Percentiles rank a stretch among this genome's conserved stretches.
These are phyloP conservation scores for apple (Malus domestica) DNA, from an alignment of 306 rosid genomes.

Conservation along the genomic window ASM211411v1 NC_041790.1:13216001-13216500, in stretches of 20 bases:
- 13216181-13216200: background rate
- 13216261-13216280: background rate
- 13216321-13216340: background rate
- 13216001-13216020: no score
- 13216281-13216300: background rate
- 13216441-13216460: background rate
- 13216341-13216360: background rate
- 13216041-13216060: no score
- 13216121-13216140: no score
- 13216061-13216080: no score
- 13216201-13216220: background rate
- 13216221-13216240: background rate
- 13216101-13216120: no score
- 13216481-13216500: background rate
- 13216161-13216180: no score
- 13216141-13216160: no score
- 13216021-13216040: no score
- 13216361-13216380: background rate
- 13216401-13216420: background rate
- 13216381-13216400: background rate
- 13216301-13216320: background rate
- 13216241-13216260: background rate
- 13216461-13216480: conserved; percentile 2
- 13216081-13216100: no score
- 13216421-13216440: background rate